Conservation (phyloP, 2,329 filamentous ascomycete genomes). For the Rutstroemia sp. region DNA sequence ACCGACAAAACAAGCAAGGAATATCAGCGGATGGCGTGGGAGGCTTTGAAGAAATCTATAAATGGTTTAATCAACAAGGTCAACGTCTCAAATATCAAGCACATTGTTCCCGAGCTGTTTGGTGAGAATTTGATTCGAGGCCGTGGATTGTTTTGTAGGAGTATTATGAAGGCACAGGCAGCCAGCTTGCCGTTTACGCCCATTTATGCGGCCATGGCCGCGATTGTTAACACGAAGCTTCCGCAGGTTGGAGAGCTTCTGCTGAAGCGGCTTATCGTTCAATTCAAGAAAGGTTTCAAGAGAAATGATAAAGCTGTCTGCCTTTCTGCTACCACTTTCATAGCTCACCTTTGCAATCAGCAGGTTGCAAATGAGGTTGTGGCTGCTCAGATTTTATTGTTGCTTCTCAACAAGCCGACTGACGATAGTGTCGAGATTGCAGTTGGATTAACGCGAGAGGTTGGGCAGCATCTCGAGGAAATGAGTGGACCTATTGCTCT, state of each 20-base stretch:
- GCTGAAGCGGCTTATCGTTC: slow-evolving; percentile 74
- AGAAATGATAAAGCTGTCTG: slow-evolving; percentile 97
- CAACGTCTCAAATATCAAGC: slow-evolving; percentile 96
- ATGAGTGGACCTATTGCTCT: slow-evolving; percentile 86
- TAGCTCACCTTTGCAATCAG: slow-evolving; percentile 92
- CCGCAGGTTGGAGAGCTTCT: slow-evolving; percentile 91
- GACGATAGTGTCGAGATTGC: slow-evolving; percentile 98
- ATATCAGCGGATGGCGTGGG: slow-evolving; percentile 98
- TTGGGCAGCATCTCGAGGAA: slow-evolving; percentile 89
- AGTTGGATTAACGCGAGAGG: slow-evolving; percentile 84
- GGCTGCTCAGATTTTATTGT: slow-evolving; percentile 81
- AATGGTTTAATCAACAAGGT: slow-evolving; percentile 99
- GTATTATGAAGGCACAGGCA: slow-evolving; percentile 97
- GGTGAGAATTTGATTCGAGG: slow-evolving; percentile 89
- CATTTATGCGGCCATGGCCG: slow-evolving; percentile 91
- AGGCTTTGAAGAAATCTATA: slow-evolving; percentile 96
- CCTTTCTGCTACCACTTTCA: slow-evolving; percentile 84
- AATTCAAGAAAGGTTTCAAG: slow-evolving; percentile 93
- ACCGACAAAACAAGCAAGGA: slow-evolving; percentile 95
- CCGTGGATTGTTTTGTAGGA: slow-evolving; percentile 85
- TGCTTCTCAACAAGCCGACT: slow-evolving; percentile 91
- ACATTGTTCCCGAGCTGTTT: slow-evolving; percentile 93
- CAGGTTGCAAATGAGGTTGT: slow-evolving; percentile 93
- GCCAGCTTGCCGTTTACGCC: slow-evolving; percentile 93
- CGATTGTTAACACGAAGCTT: slow-evolving; percentile 95